Conservation (phyloP, 2,329 filamentous ascomycete species). For the Penicillium sp. region DNA sequence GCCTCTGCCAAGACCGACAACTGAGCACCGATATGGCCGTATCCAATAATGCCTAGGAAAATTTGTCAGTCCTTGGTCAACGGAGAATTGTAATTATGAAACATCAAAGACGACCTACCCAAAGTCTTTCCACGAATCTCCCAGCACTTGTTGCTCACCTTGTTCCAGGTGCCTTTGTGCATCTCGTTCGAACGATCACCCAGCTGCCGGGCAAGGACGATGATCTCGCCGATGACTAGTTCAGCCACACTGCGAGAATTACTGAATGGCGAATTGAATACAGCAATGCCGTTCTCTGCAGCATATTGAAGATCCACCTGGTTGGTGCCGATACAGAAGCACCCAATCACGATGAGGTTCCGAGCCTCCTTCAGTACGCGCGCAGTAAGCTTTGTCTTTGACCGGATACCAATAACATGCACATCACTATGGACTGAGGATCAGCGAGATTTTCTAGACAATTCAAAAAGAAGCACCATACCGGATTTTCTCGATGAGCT, state of each 20-base stretch:
- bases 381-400: slow-evolving; percentile 90
- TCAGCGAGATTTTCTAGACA: not conserved
- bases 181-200: slow-evolving; percentile 91
- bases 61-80: slow-evolving; percentile 14
- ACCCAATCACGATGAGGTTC: slow-evolving; percentile 92
- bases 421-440: slow-evolving; percentile 62
- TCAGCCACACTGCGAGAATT: slow-evolving; percentile 97
- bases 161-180: slow-evolving; percentile 95
- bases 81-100: not conserved
- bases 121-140: slow-evolving; percentile 97
- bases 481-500: slow-evolving; percentile 96
- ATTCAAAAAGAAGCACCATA: slow-evolving; percentile 43
- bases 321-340: slow-evolving; percentile 97
- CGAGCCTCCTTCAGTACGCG: slow-evolving; percentile 83
- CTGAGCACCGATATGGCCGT: slow-evolving; percentile 95
- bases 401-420: slow-evolving; percentile 96
- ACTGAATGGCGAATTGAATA: slow-evolving; percentile 98
- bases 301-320: slow-evolving; percentile 47
- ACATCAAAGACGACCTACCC: slow-evolving; percentile 50
- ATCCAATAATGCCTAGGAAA: slow-evolving; percentile 77
- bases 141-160: slow-evolving; percentile 95
- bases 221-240: slow-evolving; percentile 91
- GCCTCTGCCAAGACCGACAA: slow-evolving; percentile 92
- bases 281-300: slow-evolving; percentile 68
- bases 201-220: slow-evolving; percentile 83